Conservation (phyloP, 495 filamentous ascomycete species). For the Neurospora sp. region DNA sequence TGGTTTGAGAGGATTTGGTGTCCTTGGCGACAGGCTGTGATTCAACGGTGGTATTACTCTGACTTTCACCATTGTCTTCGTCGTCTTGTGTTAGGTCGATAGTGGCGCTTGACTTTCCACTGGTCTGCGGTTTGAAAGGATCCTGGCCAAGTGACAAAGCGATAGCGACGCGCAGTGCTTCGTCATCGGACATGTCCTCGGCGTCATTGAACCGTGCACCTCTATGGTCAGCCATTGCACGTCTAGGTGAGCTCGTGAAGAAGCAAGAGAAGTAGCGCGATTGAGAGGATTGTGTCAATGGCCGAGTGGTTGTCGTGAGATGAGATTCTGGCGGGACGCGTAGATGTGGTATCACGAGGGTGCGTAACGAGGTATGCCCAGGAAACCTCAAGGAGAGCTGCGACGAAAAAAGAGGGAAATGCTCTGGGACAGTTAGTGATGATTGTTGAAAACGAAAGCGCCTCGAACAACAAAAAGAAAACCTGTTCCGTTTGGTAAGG, state of each 20-base stretch:
- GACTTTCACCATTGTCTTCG: conserved; percentile 2
- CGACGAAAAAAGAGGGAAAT: not conserved
- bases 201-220: conserved; percentile 13
- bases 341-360: not conserved
- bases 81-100: conserved; percentile 16
- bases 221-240: conserved; percentile 7
- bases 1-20: not conserved
- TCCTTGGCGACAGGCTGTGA: not conserved
- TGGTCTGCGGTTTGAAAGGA: not conserved
- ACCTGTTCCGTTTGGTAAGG: not conserved
- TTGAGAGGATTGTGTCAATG: not conserved
- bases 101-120: not conserved
- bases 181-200: conserved; percentile 29
- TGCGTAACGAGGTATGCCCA: not conserved
- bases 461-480: not conserved
- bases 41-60: not conserved
- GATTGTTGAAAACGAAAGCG: not conserved
- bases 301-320: not conserved
- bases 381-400: not conserved
- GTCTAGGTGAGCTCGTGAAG: not conserved
- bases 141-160: conserved; percentile 33
- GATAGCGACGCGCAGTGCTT: conserved; percentile 34
- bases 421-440: not conserved
- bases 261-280: not conserved
- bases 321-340: not conserved